A percentile compares a stretch with the other conserved stretches of the same genome.
These are phyloP conservation scores for Apiotrichum montevideense DNA, from an alignment of 1,284 basidiomycete species.

Conservation along the genomic window DNA sequence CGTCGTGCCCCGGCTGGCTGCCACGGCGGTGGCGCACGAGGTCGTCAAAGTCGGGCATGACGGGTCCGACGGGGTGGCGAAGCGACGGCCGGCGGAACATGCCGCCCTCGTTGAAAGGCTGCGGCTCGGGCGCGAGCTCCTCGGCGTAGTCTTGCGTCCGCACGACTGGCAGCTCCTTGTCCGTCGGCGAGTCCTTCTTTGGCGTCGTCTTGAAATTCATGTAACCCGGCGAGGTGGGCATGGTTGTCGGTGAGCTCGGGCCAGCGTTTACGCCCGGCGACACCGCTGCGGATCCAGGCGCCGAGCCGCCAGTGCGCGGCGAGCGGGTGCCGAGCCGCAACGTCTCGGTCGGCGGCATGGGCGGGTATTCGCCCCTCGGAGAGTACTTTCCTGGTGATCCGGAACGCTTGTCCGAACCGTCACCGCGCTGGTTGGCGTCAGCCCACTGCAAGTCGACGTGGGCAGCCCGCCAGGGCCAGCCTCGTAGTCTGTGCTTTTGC, in stretches of 20 bases:
- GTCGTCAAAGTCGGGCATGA: conserved; percentile 46
- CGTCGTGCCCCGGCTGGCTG: background rate
- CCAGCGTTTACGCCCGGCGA: too few relatives aligned
- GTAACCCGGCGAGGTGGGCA: too few relatives aligned
- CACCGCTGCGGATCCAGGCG: too few relatives aligned
- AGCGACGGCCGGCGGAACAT: background rate
- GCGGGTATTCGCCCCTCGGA: conserved; percentile 6
- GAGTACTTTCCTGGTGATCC: conserved; percentile 12
- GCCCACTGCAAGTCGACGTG: conserved; percentile 8
- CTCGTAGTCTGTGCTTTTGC: background rate
- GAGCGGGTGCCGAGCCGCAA: background rate
- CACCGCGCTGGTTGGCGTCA: conserved; percentile 7
- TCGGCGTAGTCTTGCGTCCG: background rate
- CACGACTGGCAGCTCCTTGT: too few relatives aligned
- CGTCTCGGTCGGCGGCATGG: conserved; percentile 5
- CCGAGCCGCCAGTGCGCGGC: too few relatives aligned
- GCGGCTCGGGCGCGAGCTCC: background rate
- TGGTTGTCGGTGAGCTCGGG: too few relatives aligned
- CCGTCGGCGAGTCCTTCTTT: too few relatives aligned
- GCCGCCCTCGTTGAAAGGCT: background rate
- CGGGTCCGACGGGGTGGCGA: conserved; percentile 40
- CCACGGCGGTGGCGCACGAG: conserved; percentile 12
- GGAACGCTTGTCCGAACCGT: conserved; percentile 7
- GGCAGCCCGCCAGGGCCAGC: background rate
- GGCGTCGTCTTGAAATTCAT: too few relatives aligned